These are phyloP conservation scores for Ogataea ramenticola DNA, from an alignment of 805 yeast genomes.

Conservation along the genomic window DNA sequence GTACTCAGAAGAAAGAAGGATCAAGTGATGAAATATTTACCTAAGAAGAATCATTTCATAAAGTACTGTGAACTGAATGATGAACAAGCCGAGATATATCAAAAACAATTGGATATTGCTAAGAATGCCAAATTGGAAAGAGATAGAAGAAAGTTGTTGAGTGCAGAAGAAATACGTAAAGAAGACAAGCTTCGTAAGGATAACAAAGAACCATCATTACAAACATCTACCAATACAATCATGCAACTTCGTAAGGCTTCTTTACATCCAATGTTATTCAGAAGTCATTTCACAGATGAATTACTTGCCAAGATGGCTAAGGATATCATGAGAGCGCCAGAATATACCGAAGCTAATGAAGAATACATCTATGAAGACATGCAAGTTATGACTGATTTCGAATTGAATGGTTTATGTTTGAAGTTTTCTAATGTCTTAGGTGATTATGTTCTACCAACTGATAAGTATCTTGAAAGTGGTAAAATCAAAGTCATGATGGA, in stretches of 20 bases:
- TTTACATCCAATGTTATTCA: conserved; percentile 81
- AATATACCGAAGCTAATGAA: conserved; percentile 67
- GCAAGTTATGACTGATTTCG: conserved; percentile 92
- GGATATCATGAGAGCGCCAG: conserved; percentile 74
- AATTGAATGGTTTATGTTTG: conserved; percentile 66
- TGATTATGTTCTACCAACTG: conserved; percentile 43
- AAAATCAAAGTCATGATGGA: conserved; percentile 55
- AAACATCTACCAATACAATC: conserved; percentile 57
- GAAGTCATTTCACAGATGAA: conserved; percentile 53
- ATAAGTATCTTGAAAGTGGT: conserved; percentile 59
- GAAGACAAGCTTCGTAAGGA: conserved; percentile 14
- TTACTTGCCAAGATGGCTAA: conserved; percentile 60
- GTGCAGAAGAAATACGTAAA: conserved; percentile 25
- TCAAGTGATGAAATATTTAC: conserved; percentile 86
- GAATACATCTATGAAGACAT: conserved; percentile 84
- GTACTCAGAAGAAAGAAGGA: conserved; percentile 86
- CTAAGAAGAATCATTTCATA: conserved; percentile 61
- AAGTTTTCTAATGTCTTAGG: conserved; percentile 64
- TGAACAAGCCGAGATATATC: conserved; percentile 53
- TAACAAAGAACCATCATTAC: conserved; percentile 15
- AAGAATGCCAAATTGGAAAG: conserved; percentile 34
- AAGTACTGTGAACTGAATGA: conserved; percentile 58
- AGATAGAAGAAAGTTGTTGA: conserved; percentile 32
- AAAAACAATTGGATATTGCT: conserved; percentile 44
- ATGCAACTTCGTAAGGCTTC: conserved; percentile 92